These are phyloP conservation scores for Ilyonectria robusta DNA, from an alignment of 2,329 filamentous ascomycete species.

Conservation along the genomic window DNA sequence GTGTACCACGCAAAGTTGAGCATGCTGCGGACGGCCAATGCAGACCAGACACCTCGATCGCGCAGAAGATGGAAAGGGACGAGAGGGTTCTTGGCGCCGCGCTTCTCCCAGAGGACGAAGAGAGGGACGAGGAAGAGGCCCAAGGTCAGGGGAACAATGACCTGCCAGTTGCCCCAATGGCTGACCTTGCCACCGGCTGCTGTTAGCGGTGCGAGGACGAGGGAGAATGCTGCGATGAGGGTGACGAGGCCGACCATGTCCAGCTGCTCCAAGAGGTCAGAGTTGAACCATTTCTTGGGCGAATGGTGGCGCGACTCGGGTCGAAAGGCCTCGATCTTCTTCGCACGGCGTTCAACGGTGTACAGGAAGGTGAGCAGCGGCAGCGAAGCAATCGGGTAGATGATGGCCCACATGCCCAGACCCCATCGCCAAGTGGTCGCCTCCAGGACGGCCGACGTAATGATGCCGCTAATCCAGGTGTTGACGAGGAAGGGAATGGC, in stretches of 20 bases:
- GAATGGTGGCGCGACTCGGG: neutral
- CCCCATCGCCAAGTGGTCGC: constrained; percentile 73
- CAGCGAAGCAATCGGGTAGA: constrained; percentile 69
- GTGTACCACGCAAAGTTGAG: constrained; percentile 69
- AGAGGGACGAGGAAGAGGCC: constrained; percentile 64
- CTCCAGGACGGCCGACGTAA: constrained; percentile 65
- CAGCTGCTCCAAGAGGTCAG: constrained; percentile 69
- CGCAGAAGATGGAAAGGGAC: constrained; percentile 70
- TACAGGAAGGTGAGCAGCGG: constrained; percentile 65
- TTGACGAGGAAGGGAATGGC: constrained; percentile 72
- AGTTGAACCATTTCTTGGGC: constrained; percentile 49
- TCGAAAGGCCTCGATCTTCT: constrained; percentile 16
- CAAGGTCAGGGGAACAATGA: constrained; percentile 66
- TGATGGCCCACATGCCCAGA: constrained; percentile 75
- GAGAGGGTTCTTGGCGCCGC: constrained; percentile 64
- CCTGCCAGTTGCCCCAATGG: constrained; percentile 65
- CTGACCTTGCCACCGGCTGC: constrained; percentile 64
- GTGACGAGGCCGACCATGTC: constrained; percentile 65
- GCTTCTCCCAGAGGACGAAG: constrained; percentile 69
- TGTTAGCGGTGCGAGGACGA: constrained; percentile 67
- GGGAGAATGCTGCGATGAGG: constrained; percentile 61
- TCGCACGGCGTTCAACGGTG: constrained; percentile 48
- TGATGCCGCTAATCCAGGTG: constrained; percentile 74
- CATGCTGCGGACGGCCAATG: constrained; percentile 66
- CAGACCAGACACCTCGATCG: constrained; percentile 74